These are phyloP conservation scores for Stephanodiscus triporus DNA, from an alignment of 108 stramenopile species.

Conservation along the genomic window DNA sequence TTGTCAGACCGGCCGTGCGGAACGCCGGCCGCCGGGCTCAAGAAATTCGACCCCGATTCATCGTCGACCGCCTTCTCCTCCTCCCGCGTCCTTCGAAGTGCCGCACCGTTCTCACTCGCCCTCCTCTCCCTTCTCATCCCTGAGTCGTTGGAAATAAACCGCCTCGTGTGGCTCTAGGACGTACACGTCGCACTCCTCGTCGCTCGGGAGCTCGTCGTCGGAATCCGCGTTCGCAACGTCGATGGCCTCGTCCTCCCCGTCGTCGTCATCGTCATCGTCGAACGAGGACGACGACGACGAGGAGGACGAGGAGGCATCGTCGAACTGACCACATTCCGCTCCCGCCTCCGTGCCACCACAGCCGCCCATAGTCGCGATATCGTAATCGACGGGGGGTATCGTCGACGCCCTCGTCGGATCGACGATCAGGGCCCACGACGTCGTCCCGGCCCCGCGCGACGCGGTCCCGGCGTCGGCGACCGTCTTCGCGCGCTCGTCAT, in stretches of 20 bases:
- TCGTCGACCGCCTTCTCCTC: constrained; percentile 48
- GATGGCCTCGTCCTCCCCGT: constrained; percentile 29
- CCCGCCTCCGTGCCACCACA: constrained; percentile 6
- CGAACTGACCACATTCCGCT: constrained; percentile 36
- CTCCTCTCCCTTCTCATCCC: constrained; percentile 14
- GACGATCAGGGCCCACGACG: constrained; percentile 67
- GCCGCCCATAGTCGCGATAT: neutral
- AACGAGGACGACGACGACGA: too few species aligned
- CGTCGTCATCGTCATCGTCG: too few species aligned
- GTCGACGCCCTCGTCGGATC: constrained; percentile 49
- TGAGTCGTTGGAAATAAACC: constrained; percentile 40
- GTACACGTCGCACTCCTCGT: constrained; percentile 74
- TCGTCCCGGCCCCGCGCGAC: constrained; percentile 47
- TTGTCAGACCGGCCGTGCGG: too few species aligned
- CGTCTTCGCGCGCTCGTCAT: neutral
- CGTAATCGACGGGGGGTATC: neutral
- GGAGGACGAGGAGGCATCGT: constrained; percentile 5
- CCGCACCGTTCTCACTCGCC: constrained; percentile 9
- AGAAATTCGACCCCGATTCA: too few species aligned
- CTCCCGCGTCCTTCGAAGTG: constrained; percentile 3
- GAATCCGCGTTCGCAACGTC: constrained; percentile 31
- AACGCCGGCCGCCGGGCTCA: too few species aligned
- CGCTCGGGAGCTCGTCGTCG: constrained; percentile 55
- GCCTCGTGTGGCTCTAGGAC: constrained; percentile 68
- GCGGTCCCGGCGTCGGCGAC: constrained; percentile 7